Base-by-base conservation (phyloP, 139 green algal genomes). In the Pseudopediastrum boryanum region DNA sequence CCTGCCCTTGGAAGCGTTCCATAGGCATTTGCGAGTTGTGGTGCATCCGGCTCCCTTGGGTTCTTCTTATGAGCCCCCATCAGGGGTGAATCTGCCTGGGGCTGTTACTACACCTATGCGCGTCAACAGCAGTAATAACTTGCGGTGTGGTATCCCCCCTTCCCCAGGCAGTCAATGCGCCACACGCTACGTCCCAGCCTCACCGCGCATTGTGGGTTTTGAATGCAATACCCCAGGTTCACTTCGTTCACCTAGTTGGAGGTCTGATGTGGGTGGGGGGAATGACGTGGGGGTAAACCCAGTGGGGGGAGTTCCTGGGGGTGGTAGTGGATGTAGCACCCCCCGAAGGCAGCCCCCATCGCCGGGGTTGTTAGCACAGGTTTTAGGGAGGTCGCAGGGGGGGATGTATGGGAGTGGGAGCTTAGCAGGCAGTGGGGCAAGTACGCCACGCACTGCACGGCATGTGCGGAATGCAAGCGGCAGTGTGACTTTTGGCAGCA, bases 251-350 rank as follows among this genome's bases (percentile, higher is more conserved):
- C 39, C 33, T 71, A 41, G 63, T 71, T 39, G 2, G 6, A 41
- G 63, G 19, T 65, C 25, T 39, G 56, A 8, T 23, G 19, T 10
- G 62, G 38, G 27, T 33, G 16, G 21, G 10, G 64, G 16, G n/a
- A 23, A 8, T 19, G 1, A 35, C 3, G 61, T 13, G n/a, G n/a
- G 7, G 10, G n/a, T 69, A 6, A 41, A 13, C 27, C 27, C 10
- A 42, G 64, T 7, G 10, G 35, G 25, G 27, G 31, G 64, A 23
- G 64, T n/a, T 35, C 8, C 41, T 6, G 63, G 38, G 29, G 35
- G 71, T 29, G 38, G 54, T 29, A 78, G 71, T 29, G 33, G 71
- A n/a, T 59, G 71, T 29, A 78, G 71, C 71, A 70, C 71, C 27
- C 71, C 71, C 5, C n/a, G 71, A 3, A 68, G 71, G 54, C 71